Base-by-base conservation (phyloP, 176 grass and related monocot genomes). In the Oryza punctata region DNA sequence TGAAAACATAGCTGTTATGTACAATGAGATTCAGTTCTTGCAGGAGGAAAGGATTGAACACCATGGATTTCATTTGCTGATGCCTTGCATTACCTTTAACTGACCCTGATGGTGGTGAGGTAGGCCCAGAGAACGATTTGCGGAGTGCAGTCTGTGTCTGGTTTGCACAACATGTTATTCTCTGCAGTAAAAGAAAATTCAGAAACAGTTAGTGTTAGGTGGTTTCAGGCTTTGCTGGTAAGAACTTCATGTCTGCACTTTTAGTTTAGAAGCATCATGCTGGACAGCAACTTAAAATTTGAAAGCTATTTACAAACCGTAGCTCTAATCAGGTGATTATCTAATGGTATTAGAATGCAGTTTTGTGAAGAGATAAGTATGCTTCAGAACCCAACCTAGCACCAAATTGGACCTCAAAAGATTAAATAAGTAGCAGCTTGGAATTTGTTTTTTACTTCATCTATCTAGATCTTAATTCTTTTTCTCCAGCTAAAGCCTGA, bases 81-180 rank as follows among this genome's bases (percentile, higher is more conserved):
- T 11, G 57, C 41, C 37, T 85, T 85, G 0, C 27, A 59, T 88
- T 88, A 91, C 85, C 89, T 91, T 91, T 91, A 40, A 91, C 89
- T 49, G 78, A 67, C 47, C 85, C 81, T 59, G 85, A 88, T 16
- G 89, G 89, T 26, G 89, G 89, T 72, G 89, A 91, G 35, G 81
- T 88, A 7, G 89, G 72, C 1, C 81, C 82, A 0, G 89, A 85
- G 69, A 81, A 85, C 0, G 85, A 91, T 88, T 88, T 91, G 49
- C 81, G 85, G 1, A 64, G 82, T 5, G 46, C 26, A 2, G 81
- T 88, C 29, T 91, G 89, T 6, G 89, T 91, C 73, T 91, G 85
- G 76, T 87, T 91, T n/a, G 89, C 89, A 14, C 85, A 91, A n/a
- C 81, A 85, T 67, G 77, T 88, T 81, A 88, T 77, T 72, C 85